phyloP scores from a whole-genome alignment of 106 monocot genomes.

The Amphibolis antarctica region DNA sequence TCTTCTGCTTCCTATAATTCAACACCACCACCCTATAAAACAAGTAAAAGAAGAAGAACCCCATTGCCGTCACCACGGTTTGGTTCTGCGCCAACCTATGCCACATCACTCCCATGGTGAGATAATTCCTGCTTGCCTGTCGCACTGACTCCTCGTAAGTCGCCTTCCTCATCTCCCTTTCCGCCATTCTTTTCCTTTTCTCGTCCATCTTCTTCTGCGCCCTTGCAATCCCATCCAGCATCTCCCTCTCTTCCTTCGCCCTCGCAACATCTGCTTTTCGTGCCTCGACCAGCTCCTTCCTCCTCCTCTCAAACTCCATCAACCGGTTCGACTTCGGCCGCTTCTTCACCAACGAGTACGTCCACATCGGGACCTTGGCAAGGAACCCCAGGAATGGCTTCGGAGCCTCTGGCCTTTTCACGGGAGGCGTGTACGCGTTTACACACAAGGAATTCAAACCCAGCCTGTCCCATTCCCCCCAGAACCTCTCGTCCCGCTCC shows the following conservation, averaged over 20 bases:
- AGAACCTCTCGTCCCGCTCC: conserved; percentile 58
- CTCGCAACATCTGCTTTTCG: conserved; percentile 34
- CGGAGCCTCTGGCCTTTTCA: conserved; percentile 52
- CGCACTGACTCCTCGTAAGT: conserved; percentile 43
- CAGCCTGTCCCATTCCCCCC: conserved; percentile 48
- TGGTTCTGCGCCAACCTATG: conserved; percentile 43
- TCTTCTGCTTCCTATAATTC: conserved; percentile 69
- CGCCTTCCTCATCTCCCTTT: conserved; percentile 36
- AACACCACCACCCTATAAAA: conserved; percentile 70
- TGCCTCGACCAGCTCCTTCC: conserved; percentile 41
- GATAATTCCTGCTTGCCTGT: conserved; percentile 52
- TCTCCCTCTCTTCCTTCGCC: conserved; percentile 37
- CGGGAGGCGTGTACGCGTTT: conserved; percentile 67
- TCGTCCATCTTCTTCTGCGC: conserved; percentile 55
- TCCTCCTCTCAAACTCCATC: conserved; percentile 23
- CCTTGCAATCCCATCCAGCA: conserved; percentile 38
- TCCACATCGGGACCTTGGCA: conserved; percentile 11
- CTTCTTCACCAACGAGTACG: conserved; percentile 18
- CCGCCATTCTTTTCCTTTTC: conserved; percentile 33
- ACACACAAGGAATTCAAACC: conserved; percentile 43
- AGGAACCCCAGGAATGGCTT: conserved; percentile 43
- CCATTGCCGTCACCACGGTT: conserved; percentile 48
- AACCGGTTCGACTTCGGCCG: conserved; percentile 49
- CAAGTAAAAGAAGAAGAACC: conserved; percentile 44
- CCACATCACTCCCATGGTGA: conserved; percentile 50